Conservation (phyloP, 2,329 filamentous ascomycete genomes). For the Penicillium frequentans region DNA sequence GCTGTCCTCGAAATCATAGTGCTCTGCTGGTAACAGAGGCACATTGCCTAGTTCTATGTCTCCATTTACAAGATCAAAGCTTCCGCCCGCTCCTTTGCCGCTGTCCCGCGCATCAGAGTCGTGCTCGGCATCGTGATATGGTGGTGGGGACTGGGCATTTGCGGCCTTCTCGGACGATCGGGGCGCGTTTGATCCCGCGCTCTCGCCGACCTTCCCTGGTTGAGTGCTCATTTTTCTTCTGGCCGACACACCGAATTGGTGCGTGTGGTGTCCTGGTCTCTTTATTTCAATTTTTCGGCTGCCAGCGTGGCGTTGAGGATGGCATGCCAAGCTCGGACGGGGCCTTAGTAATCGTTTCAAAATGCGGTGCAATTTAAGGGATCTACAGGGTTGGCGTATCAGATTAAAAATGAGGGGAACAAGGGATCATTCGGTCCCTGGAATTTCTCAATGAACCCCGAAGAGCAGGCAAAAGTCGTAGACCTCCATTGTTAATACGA, state of each 20-base stretch:
- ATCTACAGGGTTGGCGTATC: constrained; percentile 2
- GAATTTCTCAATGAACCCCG: no score
- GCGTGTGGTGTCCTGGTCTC: neutral
- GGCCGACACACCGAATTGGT: neutral
- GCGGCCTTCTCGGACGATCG: neutral
- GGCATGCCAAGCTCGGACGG: constrained; percentile 1
- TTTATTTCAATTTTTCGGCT: neutral
- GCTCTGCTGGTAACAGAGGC: constrained; percentile 14
- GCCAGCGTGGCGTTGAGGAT: neutral
- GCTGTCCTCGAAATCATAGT: neutral
- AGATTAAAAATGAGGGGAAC: neutral
- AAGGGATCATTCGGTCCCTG: neutral
- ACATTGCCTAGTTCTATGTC: constrained; percentile 22
- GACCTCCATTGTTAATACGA: neutral
- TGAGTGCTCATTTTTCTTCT: constrained; percentile 4
- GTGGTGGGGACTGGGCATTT: neutral
- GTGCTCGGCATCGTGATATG: constrained; percentile 13
- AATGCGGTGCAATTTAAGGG: neutral
- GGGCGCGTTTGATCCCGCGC: neutral
- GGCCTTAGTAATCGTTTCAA: constrained; percentile 5
- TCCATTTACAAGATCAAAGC: constrained; percentile 8
- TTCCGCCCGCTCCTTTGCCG: neutral
- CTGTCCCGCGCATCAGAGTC: neutral
- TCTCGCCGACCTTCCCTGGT: neutral
- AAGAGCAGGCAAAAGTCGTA: neutral